phyloP scores from a whole-genome alignment of 345 rosid genomes.

The Hibiscus tridactylites region DNA sequence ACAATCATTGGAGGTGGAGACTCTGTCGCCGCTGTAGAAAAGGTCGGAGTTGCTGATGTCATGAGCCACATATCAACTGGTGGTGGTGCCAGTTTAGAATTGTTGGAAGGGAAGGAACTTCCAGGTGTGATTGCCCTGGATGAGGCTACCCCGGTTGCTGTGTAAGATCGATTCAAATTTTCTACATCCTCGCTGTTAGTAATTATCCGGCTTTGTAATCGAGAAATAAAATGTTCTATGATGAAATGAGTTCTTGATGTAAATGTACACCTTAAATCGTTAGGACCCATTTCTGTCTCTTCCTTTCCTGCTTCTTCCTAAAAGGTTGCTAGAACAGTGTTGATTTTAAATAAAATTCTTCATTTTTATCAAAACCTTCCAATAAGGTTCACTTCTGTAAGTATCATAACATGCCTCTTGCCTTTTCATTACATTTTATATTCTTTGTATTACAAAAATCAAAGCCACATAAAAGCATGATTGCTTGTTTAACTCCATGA shows the following conservation, averaged over 20 bases:
- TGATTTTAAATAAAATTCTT: slow-evolving; percentile 12
- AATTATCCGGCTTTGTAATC: slow-evolving; percentile 12
- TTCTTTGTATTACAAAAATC: no score
- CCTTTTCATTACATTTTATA: no score
- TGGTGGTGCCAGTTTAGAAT: slow-evolving; percentile 87
- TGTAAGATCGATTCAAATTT: slow-evolving; percentile 22
- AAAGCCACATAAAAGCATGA: not conserved
- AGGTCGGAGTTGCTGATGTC: slow-evolving; percentile 65
- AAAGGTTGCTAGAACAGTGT: not conserved
- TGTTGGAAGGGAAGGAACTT: slow-evolving; percentile 74
- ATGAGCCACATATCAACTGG: slow-evolving; percentile 92
- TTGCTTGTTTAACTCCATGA: not conserved
- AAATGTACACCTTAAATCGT: slow-evolving; percentile 11
- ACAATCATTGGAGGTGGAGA: slow-evolving; percentile 89
- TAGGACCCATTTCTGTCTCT: slow-evolving; percentile 10
- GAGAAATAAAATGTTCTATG: slow-evolving; percentile 15
- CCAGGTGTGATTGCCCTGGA: slow-evolving; percentile 83
- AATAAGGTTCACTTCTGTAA: no score
- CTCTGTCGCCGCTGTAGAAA: slow-evolving; percentile 79
- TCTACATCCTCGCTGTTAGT: not conserved
- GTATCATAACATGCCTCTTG: not conserved
- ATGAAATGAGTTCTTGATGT: slow-evolving; percentile 16
- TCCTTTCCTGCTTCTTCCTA: not conserved
- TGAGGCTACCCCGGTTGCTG: slow-evolving; percentile 46
- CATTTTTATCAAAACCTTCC: not conserved